Evolutionary conservation across 2,329 filamentous ascomycete genomes (phyloP), one percentile per base, ranked within the genome.

Genomic region (Teratosphaeria gauchensis): DNA sequence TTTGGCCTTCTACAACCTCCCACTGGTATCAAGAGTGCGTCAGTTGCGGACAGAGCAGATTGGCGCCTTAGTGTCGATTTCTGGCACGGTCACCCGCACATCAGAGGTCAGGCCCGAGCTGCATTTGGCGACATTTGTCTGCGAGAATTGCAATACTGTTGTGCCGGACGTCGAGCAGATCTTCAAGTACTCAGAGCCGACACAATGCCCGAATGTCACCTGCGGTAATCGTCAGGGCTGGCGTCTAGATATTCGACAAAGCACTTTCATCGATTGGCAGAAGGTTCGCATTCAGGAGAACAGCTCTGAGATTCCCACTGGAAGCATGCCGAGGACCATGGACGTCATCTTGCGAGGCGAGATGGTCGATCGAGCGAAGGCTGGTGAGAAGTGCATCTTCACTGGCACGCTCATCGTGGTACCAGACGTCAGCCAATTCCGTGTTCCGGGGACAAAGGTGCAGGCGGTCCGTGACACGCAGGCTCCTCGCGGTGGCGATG

Each of bases 221-320:
- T 99, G 94, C 72, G 86, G 86, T 67, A 99, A 99, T 76, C 86
- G 94, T 30, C 78, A 87, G 59, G 90, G 89, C n/a, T 99, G 94
- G 94, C 86, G 91, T 64, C 77, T 99, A n/a, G 92, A 99, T 68
- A 96, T 99, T 69, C 83, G 90, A 51, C 92, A 95, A 73, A 96
- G 92, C 73, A 97, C 92, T 0, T 99, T 99, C 72, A 89, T 99
- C 62, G 94, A 99, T 76, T 99, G 94, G 94, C 94, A 99, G 72
- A 97, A 97, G 73, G 91, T 97, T 28, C 89, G 95, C 63, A 90
- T 97, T 62, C 94, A 99, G 75, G 94, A 99, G 75, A 99, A 97
- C 77, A 96, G 91, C 65, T 92, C 92, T 3, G 94, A 99, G 72
- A 99, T 99, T 42, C 94, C 94, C 0, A 99, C 94, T 0, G 94